Conservation (phyloP, 805 yeast species). For the Metschnikowia chrysomelidarum region DNA sequence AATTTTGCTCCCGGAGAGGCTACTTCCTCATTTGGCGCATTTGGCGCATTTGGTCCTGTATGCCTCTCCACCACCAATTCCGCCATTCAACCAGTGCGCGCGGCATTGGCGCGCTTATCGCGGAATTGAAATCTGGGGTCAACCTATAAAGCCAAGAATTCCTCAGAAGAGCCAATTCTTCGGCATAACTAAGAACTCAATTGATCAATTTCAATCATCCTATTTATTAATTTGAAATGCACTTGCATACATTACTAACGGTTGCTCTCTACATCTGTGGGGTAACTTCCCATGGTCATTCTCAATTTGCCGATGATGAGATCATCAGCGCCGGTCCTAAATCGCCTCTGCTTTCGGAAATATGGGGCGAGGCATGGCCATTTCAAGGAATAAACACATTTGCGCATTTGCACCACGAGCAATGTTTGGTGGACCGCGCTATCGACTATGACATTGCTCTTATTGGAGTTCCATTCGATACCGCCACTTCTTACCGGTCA, state of each 20-base stretch:
- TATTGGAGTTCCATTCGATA: slow-evolving; percentile 81
- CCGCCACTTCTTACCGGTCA: slow-evolving; percentile 73
- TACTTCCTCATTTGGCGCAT: too few relatives aligned
- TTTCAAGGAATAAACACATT: slow-evolving; percentile 66
- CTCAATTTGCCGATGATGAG: slow-evolving; percentile 3
- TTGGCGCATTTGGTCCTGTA: too few relatives aligned
- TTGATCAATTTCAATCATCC: too few relatives aligned
- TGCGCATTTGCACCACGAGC: slow-evolving; percentile 65
- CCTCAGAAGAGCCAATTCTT: too few relatives aligned
- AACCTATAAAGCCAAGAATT: too few relatives aligned
- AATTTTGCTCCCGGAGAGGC: too few relatives aligned
- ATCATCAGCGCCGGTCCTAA: slow-evolving; percentile 5
- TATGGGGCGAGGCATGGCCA: slow-evolving; percentile 78
- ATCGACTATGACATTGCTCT: slow-evolving; percentile 63
- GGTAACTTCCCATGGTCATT: slow-evolving; percentile 9
- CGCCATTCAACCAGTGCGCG: too few relatives aligned
- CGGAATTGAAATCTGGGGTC: too few relatives aligned
- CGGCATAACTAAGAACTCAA: too few relatives aligned
- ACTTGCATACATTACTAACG: not conserved
- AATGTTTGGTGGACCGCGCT: slow-evolving; percentile 53
- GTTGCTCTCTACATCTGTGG: slow-evolving; percentile 3
- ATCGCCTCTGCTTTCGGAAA: slow-evolving; percentile 42
- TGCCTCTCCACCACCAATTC: too few relatives aligned
- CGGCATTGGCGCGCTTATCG: too few relatives aligned
- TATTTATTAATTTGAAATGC: too few relatives aligned